Base-by-base conservation (phyloP, 495 filamentous ascomycete species). In the Penicillium coprophilum region DNA sequence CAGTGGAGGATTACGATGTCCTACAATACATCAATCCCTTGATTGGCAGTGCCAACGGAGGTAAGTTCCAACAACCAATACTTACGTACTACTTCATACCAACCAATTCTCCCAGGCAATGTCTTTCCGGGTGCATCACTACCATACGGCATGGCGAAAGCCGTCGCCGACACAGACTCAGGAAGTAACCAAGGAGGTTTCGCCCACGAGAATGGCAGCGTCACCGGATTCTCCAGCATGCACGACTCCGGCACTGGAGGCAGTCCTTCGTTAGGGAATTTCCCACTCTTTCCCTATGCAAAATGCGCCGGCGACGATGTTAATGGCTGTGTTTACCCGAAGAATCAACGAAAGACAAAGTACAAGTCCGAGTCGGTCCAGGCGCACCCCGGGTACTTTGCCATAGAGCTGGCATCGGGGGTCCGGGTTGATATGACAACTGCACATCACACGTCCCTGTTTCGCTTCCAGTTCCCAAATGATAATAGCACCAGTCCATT, bases 241-340 rank as follows among this genome's bases (percentile, higher is more conserved):
- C 88, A 92, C 60, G 88, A 90, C 66, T 85, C 80, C 20, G 87
- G 87, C 3, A 91, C 85, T 21, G 87, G 87, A n/a, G 86, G 86
- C 13, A 84, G 82, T 30, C 85, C 87, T 1, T 87, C 82, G 32
- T 73, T 92, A 3, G 89, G 89, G 17, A 89, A 89, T 65, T 92
- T 91, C 53, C 80, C 88, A 38, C 71, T 91, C 5, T 91, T 92
- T 56, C 82, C 87, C 2, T 84, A 87, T 59, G 72, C 77, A 43
- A 74, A 80, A 41, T 92, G 89, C 60, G 75, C 76, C 0, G 76
- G 74, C 32, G 82, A 88, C 54, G 79, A 86, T 56, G 70, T 91
- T 53, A 76, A 90, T 70, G 78, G 78, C 21, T 92, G 88, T 64
- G 71, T 69, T 3, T 92, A 82, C 56, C 82, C 85, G 8, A 87